Evolutionary conservation across 192 early-diverging fungal species (phyloP).

Genomic region (Linnemannia exigua): DNA sequence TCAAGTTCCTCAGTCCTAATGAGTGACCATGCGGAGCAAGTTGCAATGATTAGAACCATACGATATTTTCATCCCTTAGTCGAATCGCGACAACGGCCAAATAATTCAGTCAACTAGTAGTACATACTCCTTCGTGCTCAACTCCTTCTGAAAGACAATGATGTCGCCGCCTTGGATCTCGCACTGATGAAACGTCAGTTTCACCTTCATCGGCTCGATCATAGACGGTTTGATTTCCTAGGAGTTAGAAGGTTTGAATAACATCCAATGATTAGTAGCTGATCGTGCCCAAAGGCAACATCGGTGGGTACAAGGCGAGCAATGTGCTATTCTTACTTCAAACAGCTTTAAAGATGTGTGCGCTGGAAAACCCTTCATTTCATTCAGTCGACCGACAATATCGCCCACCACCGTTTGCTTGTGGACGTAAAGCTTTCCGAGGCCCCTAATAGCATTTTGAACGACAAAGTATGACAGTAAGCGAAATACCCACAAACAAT

Average conservation of each 20-base stretch:
- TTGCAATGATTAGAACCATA: neutral
- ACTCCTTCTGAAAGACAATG: constrained; percentile 81
- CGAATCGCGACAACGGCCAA: neutral
- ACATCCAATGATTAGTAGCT: neutral
- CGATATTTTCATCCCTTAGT: neutral
- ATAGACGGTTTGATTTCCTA: constrained; percentile 95
- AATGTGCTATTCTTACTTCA: constrained; percentile 61
- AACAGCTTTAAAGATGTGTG: constrained; percentile 74
- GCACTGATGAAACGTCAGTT: constrained; percentile 73
- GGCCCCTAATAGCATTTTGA: constrained; percentile 56
- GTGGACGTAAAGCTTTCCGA: constrained; percentile 68
- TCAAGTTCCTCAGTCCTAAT: constrained; percentile 55
- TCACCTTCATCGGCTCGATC: constrained; percentile 83
- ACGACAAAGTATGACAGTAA: constrained; percentile 6
- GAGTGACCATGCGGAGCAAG: neutral
- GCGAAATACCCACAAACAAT: too few relatives aligned
- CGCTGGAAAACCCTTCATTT: constrained; percentile 67
- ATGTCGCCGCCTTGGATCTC: constrained; percentile 98
- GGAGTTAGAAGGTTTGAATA: neutral
- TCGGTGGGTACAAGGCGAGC: neutral
- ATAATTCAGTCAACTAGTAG: neutral
- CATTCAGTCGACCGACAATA: constrained; percentile 68
- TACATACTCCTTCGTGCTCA: constrained; percentile 64
- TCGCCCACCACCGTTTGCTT: constrained; percentile 69
- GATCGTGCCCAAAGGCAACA: neutral